phyloP scores from a whole-genome alignment of 305 asterid genomes.

The Stenogyne calaminthoides region DNA sequence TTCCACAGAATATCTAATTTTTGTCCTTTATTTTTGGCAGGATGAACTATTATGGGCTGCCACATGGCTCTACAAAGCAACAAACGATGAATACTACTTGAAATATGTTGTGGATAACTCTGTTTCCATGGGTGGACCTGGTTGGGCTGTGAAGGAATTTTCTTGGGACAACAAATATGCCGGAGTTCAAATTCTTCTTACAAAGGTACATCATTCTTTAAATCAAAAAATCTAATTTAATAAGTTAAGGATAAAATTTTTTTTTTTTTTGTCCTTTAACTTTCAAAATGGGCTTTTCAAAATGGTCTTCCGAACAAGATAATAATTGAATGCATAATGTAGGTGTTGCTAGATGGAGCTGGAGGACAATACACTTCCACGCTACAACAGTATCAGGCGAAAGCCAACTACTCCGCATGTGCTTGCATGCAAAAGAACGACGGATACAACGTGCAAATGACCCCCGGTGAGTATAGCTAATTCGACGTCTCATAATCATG shows the following conservation, averaged over 20 bases:
- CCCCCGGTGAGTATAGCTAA: conserved; percentile 61
- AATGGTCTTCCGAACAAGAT: neutral
- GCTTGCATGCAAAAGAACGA: conserved; percentile 82
- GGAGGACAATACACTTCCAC: conserved; percentile 63
- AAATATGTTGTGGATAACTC: conserved; percentile 71
- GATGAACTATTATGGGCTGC: conserved; percentile 96
- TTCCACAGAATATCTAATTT: neutral
- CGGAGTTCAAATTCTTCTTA: conserved; percentile 79
- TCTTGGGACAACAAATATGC: conserved; percentile 99
- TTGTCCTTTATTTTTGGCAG: conserved; percentile 34
- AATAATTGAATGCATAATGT: neutral
- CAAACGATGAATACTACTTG: conserved; percentile 62
- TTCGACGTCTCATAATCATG: neutral
- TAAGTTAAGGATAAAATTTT: too few species aligned
- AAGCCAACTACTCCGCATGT: conserved; percentile 82
- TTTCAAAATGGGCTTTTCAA: neutral
- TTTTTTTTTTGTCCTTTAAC: too few species aligned
- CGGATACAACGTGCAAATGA: conserved; percentile 67
- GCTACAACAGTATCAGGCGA: conserved; percentile 66
- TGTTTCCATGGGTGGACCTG: conserved; percentile 82
- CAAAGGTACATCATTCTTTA: conserved; percentile 46
- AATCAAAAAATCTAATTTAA: neutral
- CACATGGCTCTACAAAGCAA: conserved; percentile 79
- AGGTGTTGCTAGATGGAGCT: conserved; percentile 69
- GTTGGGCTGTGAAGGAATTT: conserved; percentile 85